Evolutionary conservation across 768 basidiomycete species (phyloP).

Genomic region (Psilocybe tampanensis): DNA sequence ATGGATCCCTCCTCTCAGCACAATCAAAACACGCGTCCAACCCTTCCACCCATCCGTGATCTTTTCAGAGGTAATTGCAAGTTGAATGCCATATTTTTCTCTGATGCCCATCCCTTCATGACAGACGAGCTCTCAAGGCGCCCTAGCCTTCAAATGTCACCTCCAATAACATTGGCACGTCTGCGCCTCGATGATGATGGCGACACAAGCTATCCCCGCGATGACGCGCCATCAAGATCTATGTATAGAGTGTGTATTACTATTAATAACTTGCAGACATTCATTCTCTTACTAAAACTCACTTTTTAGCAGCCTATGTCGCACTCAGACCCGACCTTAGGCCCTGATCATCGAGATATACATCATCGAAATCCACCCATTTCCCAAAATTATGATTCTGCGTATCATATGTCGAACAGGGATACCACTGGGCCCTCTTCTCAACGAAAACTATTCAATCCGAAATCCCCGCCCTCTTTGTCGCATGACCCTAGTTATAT

Average conservation of each 20-base stretch:
- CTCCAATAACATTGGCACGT: constrained; percentile 44
- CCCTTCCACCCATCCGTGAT: constrained; percentile 72
- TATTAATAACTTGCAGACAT: neutral
- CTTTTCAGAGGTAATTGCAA: constrained; percentile 56
- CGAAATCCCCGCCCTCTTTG: neutral
- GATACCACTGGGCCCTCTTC: neutral
- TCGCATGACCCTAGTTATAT: neutral
- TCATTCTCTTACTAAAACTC: neutral
- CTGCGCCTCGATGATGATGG: constrained; percentile 42
- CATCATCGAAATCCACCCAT: neutral
- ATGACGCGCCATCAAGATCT: constrained; percentile 1
- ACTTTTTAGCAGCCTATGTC: constrained; percentile 1
- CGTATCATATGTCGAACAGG: neutral
- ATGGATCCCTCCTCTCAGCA: constrained; percentile 33
- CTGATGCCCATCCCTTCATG: constrained; percentile 2
- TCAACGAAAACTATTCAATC: neutral
- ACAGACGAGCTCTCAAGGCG: constrained; percentile 52
- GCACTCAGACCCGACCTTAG: constrained; percentile 6
- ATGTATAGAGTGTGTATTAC: constrained; percentile 11
- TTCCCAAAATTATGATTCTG: neutral
- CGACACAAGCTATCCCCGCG: constrained; percentile 15
- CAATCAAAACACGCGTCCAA: constrained; percentile 44
- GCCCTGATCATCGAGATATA: neutral
- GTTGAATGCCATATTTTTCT: neutral
- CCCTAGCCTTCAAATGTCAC: constrained; percentile 35